Percentiles rank a stretch among this genome's conserved stretches.
These are phyloP conservation scores for Aethionema arabicum DNA, from an alignment of 345 rosid species.

Conservation along the genomic window DNA sequence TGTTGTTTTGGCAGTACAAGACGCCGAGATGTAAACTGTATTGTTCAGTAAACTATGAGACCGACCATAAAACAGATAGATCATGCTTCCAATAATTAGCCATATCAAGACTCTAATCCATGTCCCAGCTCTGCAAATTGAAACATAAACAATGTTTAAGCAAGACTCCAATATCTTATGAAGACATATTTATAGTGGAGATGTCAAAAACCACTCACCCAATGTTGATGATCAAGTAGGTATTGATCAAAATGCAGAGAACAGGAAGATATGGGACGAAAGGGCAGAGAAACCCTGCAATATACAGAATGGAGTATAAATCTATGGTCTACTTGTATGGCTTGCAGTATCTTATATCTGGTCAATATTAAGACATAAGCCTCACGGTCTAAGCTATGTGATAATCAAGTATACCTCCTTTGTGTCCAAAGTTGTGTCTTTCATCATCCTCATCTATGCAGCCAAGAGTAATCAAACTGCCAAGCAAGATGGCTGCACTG, in stretches of 20 bases:
- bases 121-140: conserved; percentile 49
- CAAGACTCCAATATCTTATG: conserved; percentile 1
- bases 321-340: not conserved
- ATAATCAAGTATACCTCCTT: conserved; percentile 46
- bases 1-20: conserved; percentile 44
- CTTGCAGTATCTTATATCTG: conserved; percentile 6
- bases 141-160: conserved; percentile 22
- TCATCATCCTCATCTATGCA: conserved; percentile 59
- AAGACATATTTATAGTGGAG: conserved; percentile 3
- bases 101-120: conserved; percentile 70
- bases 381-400: not conserved
- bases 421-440: conserved; percentile 62
- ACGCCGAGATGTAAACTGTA: conserved; percentile 41
- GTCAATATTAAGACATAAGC: conserved; percentile 8
- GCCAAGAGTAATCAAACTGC: conserved; percentile 58
- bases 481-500: conserved; percentile 55
- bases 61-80: conserved; percentile 56
- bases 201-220: conserved; percentile 47
- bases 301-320: not conserved
- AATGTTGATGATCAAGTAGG: conserved; percentile 55
- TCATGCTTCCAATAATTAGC: conserved; percentile 53
- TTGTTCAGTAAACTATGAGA: conserved; percentile 52
- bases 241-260: conserved; percentile 57
- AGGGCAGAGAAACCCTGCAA: conserved; percentile 63
- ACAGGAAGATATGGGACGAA: conserved; percentile 59